Evolutionary conservation across 2,329 filamentous ascomycete species (phyloP).

Genomic region (Pseudogymnoascus sp.): DNA sequence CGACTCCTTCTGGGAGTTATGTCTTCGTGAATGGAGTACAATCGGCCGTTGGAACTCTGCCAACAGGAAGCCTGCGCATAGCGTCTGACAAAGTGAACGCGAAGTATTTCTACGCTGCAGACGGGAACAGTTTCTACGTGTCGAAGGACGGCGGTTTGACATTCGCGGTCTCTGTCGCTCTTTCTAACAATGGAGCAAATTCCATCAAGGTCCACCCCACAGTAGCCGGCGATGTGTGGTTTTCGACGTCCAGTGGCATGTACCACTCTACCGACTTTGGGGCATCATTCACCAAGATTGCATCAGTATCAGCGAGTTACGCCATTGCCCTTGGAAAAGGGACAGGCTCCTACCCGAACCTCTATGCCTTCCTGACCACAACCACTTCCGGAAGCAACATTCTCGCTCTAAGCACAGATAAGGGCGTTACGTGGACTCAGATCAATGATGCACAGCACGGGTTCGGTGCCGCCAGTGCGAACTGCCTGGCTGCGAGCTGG

Average conservation of each 20-base stretch:
- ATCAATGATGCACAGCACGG: constrained; percentile 25
- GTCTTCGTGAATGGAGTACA: constrained; percentile 19
- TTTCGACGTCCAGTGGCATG: constrained; percentile 47
- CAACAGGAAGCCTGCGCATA: constrained; percentile 26
- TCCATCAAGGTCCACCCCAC: constrained; percentile 50
- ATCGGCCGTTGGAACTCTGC: neutral
- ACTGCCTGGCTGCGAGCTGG: constrained; percentile 25
- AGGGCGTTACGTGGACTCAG: constrained; percentile 23
- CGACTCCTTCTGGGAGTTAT: constrained; percentile 35
- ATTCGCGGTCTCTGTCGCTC: constrained; percentile 35
- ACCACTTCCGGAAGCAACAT: constrained; percentile 19
- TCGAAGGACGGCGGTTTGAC: constrained; percentile 41
- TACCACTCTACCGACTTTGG: constrained; percentile 48
- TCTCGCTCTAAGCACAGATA: constrained; percentile 24
- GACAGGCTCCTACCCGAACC: constrained; percentile 18
- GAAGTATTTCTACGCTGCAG: constrained; percentile 34
- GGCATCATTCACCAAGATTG: constrained; percentile 28
- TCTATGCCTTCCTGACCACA: constrained; percentile 25
- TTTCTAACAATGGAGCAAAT: constrained; percentile 42
- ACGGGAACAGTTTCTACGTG: constrained; percentile 35
- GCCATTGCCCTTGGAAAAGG: constrained; percentile 23
- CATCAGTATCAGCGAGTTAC: constrained; percentile 15
- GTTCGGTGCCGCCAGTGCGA: constrained; percentile 23
- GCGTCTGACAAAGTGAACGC: constrained; percentile 48
- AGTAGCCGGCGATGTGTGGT: constrained; percentile 52